A percentile compares a stretch with the other conserved stretches of the same genome.
Conservation (phyloP, 345 rosid species). For the Eucalyptus sp. region DNA sequence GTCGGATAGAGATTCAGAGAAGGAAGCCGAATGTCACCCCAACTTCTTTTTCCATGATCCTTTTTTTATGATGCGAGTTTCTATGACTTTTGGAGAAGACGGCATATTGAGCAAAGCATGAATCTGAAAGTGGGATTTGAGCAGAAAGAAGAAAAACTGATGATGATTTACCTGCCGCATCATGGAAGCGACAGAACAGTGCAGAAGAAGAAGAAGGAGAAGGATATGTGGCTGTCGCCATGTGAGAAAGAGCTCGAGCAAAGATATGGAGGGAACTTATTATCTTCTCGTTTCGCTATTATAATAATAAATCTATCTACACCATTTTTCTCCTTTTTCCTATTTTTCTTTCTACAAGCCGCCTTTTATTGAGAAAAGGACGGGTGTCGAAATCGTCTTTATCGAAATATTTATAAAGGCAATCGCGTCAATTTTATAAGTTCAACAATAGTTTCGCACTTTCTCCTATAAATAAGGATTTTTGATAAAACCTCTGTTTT, state of each 20-base stretch:
- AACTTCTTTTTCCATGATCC: background rate
- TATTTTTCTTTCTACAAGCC: background rate
- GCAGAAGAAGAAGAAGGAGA: background rate
- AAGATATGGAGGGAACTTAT: background rate
- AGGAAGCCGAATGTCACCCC: background rate
- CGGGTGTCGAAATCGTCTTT: background rate
- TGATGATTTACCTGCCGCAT: background rate
- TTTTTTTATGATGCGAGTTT: background rate
- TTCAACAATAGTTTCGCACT: background rate
- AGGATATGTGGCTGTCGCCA: background rate
- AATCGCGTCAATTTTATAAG: background rate
- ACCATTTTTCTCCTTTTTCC: background rate
- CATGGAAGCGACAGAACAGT: background rate
- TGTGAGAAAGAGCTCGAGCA: background rate
- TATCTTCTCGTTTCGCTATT: background rate
- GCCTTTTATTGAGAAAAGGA: background rate
- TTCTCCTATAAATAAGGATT: background rate
- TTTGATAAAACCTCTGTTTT: rapidly evolving
- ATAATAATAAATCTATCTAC: background rate
- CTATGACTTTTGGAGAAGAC: background rate
- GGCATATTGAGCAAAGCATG: background rate
- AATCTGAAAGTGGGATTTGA: background rate
- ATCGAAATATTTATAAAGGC: background rate
- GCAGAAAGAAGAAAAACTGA: background rate
- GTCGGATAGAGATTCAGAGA: background rate